Evolutionary conservation across 495 filamentous ascomycete species (phyloP), one percentile per base, ranked within the genome.

Genomic region (Xylona heveae): DNA sequence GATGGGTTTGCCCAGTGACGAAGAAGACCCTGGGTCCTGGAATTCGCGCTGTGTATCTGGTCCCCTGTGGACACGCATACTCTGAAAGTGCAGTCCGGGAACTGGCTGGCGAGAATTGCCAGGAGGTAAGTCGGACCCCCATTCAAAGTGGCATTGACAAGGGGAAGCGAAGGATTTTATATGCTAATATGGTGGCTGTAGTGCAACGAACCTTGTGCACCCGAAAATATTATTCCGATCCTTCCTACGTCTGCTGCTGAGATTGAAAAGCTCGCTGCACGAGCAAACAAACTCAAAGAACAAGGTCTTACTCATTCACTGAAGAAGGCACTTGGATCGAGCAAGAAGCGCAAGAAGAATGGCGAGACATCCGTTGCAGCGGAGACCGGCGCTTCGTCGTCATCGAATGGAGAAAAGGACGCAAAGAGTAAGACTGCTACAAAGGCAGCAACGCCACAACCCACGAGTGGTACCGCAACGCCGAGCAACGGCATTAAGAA

Each of bases 1-100:
- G 51, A 58, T 84, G 75, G 64, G 64, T 81, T 13, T 97, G 88
- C 46, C 84, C 85, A 1, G 63, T 95, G 16, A 83, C 78, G n/a
- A 64, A 71, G 26, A 91, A 91, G 51, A 67, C 74, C 48, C 52
- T 97, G 29, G 90, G 90, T 1, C 66, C 83, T 0, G 65, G 61
- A 7, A 71, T 75, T 10, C 83, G 71, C 53, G 59, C 79, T 6
- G 80, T 91, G 12, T 97, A 95, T 49, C 45, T 97, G 4, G 81
- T 94, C 10, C 88, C 88, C 0, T 97, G 88, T 44, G 88, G 88
- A 1, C 90, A 95, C 63, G 90, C 79, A 1, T 95, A 95, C 50
- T 69, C 78, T 2, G 81, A 85, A 39, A 68, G 68, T 30, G 78
- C 78, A 6, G 66, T 94, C 31, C 76, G 74, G 37, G 81, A 93